Percentiles rank a stretch among this genome's conserved stretches.
Conservation (phyloP, 1,284 basidiomycete species). For the Marasmius sp. region DNA sequence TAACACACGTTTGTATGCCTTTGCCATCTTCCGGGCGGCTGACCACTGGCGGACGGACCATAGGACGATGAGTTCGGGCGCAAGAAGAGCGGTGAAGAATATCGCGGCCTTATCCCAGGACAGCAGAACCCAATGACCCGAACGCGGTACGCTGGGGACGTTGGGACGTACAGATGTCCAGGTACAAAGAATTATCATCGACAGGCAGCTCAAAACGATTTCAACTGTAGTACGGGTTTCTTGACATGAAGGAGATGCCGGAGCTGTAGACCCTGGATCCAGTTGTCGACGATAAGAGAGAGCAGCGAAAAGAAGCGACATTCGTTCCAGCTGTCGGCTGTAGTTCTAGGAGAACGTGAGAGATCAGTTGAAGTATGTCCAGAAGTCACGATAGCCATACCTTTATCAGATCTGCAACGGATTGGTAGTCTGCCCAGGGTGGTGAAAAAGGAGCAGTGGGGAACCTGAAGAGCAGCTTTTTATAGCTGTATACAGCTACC, state of each 20-base stretch:
- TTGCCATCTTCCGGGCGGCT: constrained; percentile 14
- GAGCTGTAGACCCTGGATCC: too few species aligned
- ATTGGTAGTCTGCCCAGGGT: too few species aligned
- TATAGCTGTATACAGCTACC: too few species aligned
- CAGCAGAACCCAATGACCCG: background rate
- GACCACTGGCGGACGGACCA: constrained; percentile 28
- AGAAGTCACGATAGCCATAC: too few species aligned
- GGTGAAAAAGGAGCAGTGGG: too few species aligned
- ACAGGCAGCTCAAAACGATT: constrained; percentile 29
- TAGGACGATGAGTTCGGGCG: constrained; percentile 25
- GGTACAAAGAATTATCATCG: constrained; percentile 31
- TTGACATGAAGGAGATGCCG: too few species aligned
- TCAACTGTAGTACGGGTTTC: background rate
- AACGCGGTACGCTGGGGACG: constrained; percentile 18
- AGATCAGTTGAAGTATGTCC: too few species aligned
- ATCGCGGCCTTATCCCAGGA: constrained; percentile 12
- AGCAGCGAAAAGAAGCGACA: too few species aligned
- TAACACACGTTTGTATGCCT: constrained; percentile 7
- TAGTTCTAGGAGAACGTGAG: too few species aligned
- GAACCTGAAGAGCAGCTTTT: too few species aligned
- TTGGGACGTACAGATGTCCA: constrained; percentile 36
- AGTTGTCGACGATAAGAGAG: background rate
- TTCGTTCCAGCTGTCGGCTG: too few species aligned
- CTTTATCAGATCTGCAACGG: too few species aligned
- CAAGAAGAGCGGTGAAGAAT: constrained; percentile 23